Evolutionary conservation across 1,139 yeast genomes (phyloP).

Genomic region (Wickerhamomyces sp.): DNA sequence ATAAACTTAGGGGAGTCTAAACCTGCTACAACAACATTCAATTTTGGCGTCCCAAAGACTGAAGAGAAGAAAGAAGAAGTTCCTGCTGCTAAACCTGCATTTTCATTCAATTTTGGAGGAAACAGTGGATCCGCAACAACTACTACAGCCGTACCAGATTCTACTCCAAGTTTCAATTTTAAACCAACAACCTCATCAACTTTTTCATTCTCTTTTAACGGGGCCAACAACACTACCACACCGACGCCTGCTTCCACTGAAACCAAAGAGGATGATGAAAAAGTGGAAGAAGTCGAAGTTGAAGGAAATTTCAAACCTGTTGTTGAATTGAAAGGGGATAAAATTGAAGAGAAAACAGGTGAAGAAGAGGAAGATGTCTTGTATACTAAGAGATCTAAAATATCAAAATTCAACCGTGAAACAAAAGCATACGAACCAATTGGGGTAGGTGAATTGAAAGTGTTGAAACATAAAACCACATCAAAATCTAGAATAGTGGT

Average conservation of each 20-base stretch:
- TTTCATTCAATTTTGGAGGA: conserved; percentile 6
- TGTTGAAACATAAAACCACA: conserved; percentile 51
- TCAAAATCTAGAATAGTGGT: conserved; percentile 69
- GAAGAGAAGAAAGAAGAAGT: conserved; percentile 6
- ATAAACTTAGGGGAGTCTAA: conserved; percentile 17
- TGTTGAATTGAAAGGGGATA: conserved; percentile 39
- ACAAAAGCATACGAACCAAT: conserved; percentile 50
- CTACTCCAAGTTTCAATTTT: conserved; percentile 9
- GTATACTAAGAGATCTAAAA: conserved; percentile 66
- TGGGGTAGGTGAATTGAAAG: conserved; percentile 81
- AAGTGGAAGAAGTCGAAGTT: conserved; percentile 35
- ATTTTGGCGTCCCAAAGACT: conserved; percentile 14
- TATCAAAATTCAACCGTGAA: conserved; percentile 54
- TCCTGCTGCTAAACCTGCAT: conserved; percentile 18
- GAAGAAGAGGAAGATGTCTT: conserved; percentile 75
- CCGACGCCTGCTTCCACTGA: not conserved
- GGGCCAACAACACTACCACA: not conserved
- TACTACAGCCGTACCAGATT: conserved; percentile 16
- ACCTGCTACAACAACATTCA: conserved; percentile 16
- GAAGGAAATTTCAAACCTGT: conserved; percentile 42
- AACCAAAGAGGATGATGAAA: conserved; percentile 5
- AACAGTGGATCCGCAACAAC: conserved; percentile 5
- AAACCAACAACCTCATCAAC: conserved; percentile 6
- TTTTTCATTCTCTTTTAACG: conserved; percentile 15
- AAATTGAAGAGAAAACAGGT: conserved; percentile 59